phyloP scores from a whole-genome alignment of 2,329 filamentous ascomycete genomes.

The Ceratocystis papillata region DNA sequence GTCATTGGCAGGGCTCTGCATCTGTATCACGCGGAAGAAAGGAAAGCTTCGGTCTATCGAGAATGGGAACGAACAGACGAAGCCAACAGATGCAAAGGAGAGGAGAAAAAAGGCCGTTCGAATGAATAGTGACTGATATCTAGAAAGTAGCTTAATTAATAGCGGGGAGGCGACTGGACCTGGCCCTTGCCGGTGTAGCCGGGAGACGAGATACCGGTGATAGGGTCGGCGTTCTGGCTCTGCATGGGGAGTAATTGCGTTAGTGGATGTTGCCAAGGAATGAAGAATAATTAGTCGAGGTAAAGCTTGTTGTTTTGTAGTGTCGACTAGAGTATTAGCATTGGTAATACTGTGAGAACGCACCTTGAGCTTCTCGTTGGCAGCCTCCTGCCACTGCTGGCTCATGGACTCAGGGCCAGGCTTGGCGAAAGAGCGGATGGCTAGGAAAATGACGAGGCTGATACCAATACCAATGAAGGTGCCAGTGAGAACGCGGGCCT shows the following conservation, averaged over 20 bases:
- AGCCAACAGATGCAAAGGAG: constrained; percentile 27
- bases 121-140: constrained; percentile 23
- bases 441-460: constrained; percentile 60
- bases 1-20: constrained; percentile 13
- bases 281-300: too few species aligned
- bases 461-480: constrained; percentile 55
- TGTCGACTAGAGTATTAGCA: neutral
- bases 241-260: constrained; percentile 33
- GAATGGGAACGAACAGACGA: constrained; percentile 29
- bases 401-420: constrained; percentile 76
- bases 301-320: too few species aligned
- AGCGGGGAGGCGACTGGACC: constrained; percentile 57
- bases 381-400: constrained; percentile 92
- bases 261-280: constrained; percentile 15
- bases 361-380: constrained; percentile 91
- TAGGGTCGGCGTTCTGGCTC: constrained; percentile 74
- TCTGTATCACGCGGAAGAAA: constrained; percentile 15
- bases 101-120: constrained; percentile 19
- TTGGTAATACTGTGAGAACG: constrained; percentile 30
- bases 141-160: constrained; percentile 31
- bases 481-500: constrained; percentile 65
- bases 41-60: constrained; percentile 30
- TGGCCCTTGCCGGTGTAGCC: constrained; percentile 68
- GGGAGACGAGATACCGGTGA: constrained; percentile 71
- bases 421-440: constrained; percentile 60